Evolutionary conservation across 257 asterid species (phyloP), one percentile per base, ranked within the genome.

Genomic region (Solanum dulcamara): DNA sequence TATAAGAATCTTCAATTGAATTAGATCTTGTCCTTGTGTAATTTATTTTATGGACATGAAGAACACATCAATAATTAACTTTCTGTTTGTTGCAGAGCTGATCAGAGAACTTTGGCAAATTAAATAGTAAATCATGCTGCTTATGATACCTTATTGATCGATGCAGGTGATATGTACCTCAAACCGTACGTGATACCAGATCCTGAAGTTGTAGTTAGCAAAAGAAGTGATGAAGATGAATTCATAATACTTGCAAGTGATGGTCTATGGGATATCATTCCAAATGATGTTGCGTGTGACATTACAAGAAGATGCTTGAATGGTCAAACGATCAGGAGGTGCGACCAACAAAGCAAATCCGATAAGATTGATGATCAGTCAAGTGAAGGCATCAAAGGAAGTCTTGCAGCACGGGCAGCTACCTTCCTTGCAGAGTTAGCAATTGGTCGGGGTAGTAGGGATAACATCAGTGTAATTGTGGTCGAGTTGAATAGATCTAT

Each of bases 181-280:
- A 94, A 92, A 84, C 98, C 98, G 1, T 93, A 37, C 11, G 96
- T 93, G 79, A 93, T 89, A 32, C 35, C 96, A 7, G 89, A 90
- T 7, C 98, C 98, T 0, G 92, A 93, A 74, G 94, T 94, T 0
- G 85, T 48, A 24, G 87, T 93, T 18, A 67, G 75, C 64, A 64
- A 82, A 4, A 80, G 91, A 46, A 89, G 55, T 1, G 33, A 67
- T 14, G n/a, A 22, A 20, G 98, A 94, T 33, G 96, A 94, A 86
- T 93, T 94, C 88, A 55, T 93, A 62, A 85, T 93, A 84, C 83
- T 94, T 13, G 96, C 90, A 14, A 93, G 95, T 20, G 98, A 94
- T 24, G 98, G 98, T 7, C 74, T 94, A 15, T 93, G 97, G 98
- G 98, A 93, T 24, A 97, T 92, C 0, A 74, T 94, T 4, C 88